These are phyloP conservation scores for Candida easanensis DNA, from an alignment of 805 yeast genomes.

Conservation along the genomic window DNA sequence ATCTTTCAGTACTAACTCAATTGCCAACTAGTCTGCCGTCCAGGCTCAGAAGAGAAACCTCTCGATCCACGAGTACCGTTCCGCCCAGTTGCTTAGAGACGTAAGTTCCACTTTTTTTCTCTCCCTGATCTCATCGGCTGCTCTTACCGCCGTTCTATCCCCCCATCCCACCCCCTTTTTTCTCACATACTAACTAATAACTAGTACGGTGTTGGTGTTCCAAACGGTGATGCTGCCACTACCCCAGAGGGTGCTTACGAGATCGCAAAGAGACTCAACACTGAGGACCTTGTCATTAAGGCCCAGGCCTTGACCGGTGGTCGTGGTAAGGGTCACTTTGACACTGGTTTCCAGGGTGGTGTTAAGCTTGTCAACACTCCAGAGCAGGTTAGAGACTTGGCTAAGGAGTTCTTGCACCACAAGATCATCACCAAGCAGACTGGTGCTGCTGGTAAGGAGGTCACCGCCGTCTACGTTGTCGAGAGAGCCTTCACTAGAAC, in stretches of 20 bases:
- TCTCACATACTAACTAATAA: not conserved
- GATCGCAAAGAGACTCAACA: slow-evolving; percentile 71
- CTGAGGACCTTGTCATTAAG: slow-evolving; percentile 87
- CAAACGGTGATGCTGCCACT: slow-evolving; percentile 86
- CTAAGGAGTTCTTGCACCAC: slow-evolving; percentile 87
- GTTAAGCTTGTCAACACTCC: slow-evolving; percentile 85
- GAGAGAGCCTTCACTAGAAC: slow-evolving; percentile 92
- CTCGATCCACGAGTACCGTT: slow-evolving; percentile 94
- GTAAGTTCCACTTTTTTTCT: slow-evolving; percentile 10
- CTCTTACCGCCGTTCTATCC: not conserved
- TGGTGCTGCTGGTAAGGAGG: slow-evolving; percentile 95
- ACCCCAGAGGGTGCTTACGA: slow-evolving; percentile 86
- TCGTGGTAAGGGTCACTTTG: slow-evolving; percentile 98
- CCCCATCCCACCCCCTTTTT: too few species aligned
- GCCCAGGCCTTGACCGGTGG: slow-evolving; percentile 99
- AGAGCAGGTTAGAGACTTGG: slow-evolving; percentile 81
- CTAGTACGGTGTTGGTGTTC: slow-evolving; percentile 82
- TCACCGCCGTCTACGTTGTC: slow-evolving; percentile 92
- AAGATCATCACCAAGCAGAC: slow-evolving; percentile 97
- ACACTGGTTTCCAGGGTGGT: slow-evolving; percentile 94
- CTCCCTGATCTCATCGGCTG: too few species aligned
- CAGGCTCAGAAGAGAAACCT: slow-evolving; percentile 56
- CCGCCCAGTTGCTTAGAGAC: slow-evolving; percentile 75
- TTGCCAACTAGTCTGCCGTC: slow-evolving; percentile 13
- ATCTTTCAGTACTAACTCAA: slow-evolving; percentile 5